Percentiles rank a stretch among this genome's conserved stretches.
Conservation (phyloP, 2,329 filamentous ascomycete species). For the Phyllosticta capitalensis region DNA sequence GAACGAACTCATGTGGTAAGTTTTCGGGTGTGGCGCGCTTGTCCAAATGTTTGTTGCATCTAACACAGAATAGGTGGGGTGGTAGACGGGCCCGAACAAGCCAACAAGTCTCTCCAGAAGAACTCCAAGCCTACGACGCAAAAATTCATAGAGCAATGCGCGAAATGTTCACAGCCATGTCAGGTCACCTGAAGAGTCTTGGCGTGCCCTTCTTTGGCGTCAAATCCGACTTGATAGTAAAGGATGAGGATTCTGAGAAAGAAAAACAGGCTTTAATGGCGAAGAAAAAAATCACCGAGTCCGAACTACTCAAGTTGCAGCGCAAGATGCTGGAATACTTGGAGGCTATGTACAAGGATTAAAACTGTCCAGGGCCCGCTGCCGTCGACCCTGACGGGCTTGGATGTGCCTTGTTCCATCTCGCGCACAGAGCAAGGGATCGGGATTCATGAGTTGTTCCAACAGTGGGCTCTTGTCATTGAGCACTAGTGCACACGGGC, state of each 20-base stretch:
- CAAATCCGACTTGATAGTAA: conserved; percentile 33
- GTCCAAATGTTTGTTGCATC: neutral
- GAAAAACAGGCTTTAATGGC: conserved; percentile 1
- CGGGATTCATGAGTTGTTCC: neutral
- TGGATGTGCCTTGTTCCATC: neutral
- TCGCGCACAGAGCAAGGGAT: neutral
- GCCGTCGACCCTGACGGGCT: neutral
- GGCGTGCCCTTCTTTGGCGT: conserved; percentile 54
- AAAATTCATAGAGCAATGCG: conserved; percentile 53
- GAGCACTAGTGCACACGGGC: neutral
- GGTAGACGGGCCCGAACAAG: conserved; percentile 1
- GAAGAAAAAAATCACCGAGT: conserved; percentile 20
- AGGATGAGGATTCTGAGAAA: conserved; percentile 15
- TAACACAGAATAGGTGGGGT: conserved; percentile 11
- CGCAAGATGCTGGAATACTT: conserved; percentile 28
- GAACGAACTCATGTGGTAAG: conserved; percentile 50
- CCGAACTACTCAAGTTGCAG: conserved; percentile 23
- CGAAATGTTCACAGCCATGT: conserved; percentile 51
- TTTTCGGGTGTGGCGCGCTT: neutral
- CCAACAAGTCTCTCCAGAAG: conserved; percentile 23
- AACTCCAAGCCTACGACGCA: conserved; percentile 49
- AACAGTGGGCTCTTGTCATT: neutral
- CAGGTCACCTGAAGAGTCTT: conserved; percentile 44
- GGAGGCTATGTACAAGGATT: conserved; percentile 31
- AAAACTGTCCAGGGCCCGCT: neutral